phyloP scores from a whole-genome alignment of 2,329 filamentous ascomycete species.

The Aspergillus japonicus region DNA sequence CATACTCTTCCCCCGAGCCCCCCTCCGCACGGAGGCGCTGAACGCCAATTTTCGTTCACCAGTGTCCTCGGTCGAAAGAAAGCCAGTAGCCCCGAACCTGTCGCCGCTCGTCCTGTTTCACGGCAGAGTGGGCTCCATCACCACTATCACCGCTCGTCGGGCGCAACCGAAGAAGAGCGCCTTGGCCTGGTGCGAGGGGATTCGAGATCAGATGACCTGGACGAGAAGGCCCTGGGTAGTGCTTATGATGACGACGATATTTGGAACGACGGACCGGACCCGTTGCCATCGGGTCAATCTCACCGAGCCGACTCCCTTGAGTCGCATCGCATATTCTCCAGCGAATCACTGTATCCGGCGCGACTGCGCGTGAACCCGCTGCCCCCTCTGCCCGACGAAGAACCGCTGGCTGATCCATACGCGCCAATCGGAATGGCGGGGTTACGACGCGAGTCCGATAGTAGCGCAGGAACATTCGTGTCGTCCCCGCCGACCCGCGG shows the following conservation, averaged over 20 bases:
- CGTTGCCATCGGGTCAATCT: background rate
- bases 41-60: constrained; percentile 88
- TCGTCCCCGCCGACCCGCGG: constrained; percentile 11
- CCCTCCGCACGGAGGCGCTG: constrained; percentile 55
- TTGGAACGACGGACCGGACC: constrained; percentile 9
- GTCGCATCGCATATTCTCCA: constrained; percentile 14
- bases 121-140: constrained; percentile 38
- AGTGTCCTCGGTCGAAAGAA: constrained; percentile 67
- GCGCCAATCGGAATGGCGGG: constrained; percentile 1
- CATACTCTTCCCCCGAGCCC: constrained; percentile 25
- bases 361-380: constrained; percentile 33
- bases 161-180: constrained; percentile 75
- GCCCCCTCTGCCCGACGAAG: constrained; percentile 33
- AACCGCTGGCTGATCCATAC: constrained; percentile 16
- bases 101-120: constrained; percentile 28
- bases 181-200: constrained; percentile 80
- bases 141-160: constrained; percentile 44
- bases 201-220: constrained; percentile 35
- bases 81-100: constrained; percentile 20
- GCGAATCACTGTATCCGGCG: constrained; percentile 13
- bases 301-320: constrained; percentile 1
- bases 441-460: constrained; percentile 19
- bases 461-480: constrained; percentile 26
- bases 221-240: constrained; percentile 31
- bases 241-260: constrained; percentile 19